phyloP scores from a whole-genome alignment of 2,329 filamentous ascomycete species.

The Lachnum nothofagi region DNA sequence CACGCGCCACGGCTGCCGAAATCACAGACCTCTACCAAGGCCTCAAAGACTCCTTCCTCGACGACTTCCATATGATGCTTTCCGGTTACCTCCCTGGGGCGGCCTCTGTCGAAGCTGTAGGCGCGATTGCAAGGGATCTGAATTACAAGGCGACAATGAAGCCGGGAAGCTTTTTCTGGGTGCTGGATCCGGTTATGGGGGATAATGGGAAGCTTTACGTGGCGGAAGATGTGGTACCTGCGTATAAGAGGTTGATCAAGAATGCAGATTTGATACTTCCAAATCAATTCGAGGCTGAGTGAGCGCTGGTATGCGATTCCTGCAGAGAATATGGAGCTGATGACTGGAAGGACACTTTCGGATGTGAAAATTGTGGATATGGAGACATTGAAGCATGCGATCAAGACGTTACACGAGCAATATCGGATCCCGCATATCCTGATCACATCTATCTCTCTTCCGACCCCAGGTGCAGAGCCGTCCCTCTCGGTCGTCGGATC shows the following conservation, averaged over 20 bases:
- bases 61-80: conserved; percentile 88
- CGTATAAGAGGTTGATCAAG: conserved; percentile 73
- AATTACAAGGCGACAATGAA: conserved; percentile 57
- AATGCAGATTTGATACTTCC: conserved; percentile 89
- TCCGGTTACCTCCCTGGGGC: conserved; percentile 92
- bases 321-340: conserved; percentile 10
- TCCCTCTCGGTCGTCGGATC: conserved; percentile 73
- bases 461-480: conserved; percentile 45
- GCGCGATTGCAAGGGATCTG: conserved; percentile 75
- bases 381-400: conserved; percentile 64
- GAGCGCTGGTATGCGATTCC: conserved; percentile 32
- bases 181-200: conserved; percentile 96
- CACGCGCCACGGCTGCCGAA: conserved; percentile 72
- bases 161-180: conserved; percentile 88
- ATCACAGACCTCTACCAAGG: conserved; percentile 81
- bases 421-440: conserved; percentile 82
- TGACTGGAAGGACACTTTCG: conserved; percentile 62
- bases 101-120: conserved; percentile 76
- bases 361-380: conserved; percentile 78
- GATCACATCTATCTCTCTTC: conserved; percentile 78
- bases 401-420: conserved; percentile 68
- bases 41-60: conserved; percentile 74
- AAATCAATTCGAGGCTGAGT: conserved; percentile 98
- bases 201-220: conserved; percentile 92
- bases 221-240: conserved; percentile 82